phyloP scores from a whole-genome alignment of 495 filamentous ascomycete genomes.

The Geoglossum glabrum region DNA sequence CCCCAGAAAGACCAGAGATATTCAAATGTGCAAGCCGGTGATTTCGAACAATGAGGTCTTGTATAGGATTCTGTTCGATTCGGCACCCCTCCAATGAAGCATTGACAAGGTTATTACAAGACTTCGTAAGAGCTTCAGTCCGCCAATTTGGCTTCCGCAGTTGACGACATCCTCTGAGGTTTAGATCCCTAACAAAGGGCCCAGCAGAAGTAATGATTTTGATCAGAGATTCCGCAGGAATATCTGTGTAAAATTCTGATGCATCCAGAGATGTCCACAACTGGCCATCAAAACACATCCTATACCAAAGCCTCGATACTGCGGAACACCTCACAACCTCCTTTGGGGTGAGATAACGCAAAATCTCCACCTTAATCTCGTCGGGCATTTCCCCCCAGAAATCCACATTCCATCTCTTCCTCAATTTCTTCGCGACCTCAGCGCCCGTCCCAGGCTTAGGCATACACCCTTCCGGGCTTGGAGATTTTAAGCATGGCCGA shows the following conservation, averaged over 20 bases:
- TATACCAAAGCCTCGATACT: constrained; percentile 64
- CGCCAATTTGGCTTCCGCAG: constrained; percentile 55
- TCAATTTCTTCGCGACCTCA: constrained; percentile 9
- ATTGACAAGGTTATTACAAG: constrained; percentile 71
- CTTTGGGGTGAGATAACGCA: constrained; percentile 55
- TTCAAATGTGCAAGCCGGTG: constrained; percentile 62
- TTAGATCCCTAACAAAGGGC: constrained; percentile 78
- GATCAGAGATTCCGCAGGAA: constrained; percentile 61
- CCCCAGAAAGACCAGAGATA: too few relatives aligned
- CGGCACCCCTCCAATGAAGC: constrained; percentile 76
- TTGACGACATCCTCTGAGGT: constrained; percentile 57
- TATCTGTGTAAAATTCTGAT: constrained; percentile 68
- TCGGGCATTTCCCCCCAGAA: constrained; percentile 66
- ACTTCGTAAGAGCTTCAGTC: constrained; percentile 50
- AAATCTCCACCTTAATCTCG: constrained; percentile 62
- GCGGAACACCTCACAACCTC: constrained; percentile 65
- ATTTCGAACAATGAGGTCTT: constrained; percentile 64
- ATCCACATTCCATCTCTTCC: constrained; percentile 30
- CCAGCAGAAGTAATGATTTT: constrained; percentile 73
- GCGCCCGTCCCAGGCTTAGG: background rate
- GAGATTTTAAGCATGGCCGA: background rate
- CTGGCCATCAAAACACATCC: constrained; percentile 87
- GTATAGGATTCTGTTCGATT: constrained; percentile 60
- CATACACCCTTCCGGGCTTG: background rate
- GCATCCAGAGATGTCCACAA: constrained; percentile 75